Evolutionary conservation across 2,329 filamentous ascomycete species (phyloP).

Genomic region (Aspergillus pseudoglaucus): DNA sequence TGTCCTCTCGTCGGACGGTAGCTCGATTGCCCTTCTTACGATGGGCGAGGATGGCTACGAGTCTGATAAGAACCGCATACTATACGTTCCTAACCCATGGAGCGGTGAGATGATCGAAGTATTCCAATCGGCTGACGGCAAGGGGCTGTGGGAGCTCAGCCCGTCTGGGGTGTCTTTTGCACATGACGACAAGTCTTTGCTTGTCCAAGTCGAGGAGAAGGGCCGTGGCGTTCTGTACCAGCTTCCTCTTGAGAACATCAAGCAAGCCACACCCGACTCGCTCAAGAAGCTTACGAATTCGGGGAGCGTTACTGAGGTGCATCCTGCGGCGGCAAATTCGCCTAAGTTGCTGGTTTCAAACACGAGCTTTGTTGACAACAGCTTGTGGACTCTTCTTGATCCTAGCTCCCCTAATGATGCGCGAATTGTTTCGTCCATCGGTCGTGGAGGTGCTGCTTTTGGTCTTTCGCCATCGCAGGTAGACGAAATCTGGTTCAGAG

Average conservation of each 20-base stretch:
- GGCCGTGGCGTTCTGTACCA: conserved; percentile 40
- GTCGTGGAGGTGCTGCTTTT: conserved; percentile 31
- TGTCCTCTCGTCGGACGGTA: conserved; percentile 39
- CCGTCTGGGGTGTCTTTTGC: conserved; percentile 37
- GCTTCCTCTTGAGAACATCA: conserved; percentile 26
- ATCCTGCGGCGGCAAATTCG: conserved; percentile 27
- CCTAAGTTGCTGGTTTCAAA: conserved; percentile 37
- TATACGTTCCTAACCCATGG: conserved; percentile 38
- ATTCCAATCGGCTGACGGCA: conserved; percentile 31
- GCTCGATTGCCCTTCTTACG: conserved; percentile 37
- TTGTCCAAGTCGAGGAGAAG: conserved; percentile 37
- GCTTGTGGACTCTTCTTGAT: conserved; percentile 37
- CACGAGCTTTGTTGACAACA: conserved; percentile 41
- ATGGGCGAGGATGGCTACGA: conserved; percentile 43
- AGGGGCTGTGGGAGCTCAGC: conserved; percentile 38
- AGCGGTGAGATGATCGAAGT: conserved; percentile 33
- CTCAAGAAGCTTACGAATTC: conserved; percentile 34
- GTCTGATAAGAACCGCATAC: conserved; percentile 41
- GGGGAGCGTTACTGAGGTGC: conserved; percentile 37
- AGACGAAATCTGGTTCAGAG: conserved; percentile 41
- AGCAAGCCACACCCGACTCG: conserved; percentile 21
- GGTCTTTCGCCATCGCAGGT: conserved; percentile 38
- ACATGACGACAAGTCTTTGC: conserved; percentile 35
- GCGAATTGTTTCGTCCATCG: conserved; percentile 33
- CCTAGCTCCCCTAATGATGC: conserved; percentile 23